phyloP scores from a whole-genome alignment of 2,329 filamentous ascomycete genomes.

The Aspergillus tanneri region DNA sequence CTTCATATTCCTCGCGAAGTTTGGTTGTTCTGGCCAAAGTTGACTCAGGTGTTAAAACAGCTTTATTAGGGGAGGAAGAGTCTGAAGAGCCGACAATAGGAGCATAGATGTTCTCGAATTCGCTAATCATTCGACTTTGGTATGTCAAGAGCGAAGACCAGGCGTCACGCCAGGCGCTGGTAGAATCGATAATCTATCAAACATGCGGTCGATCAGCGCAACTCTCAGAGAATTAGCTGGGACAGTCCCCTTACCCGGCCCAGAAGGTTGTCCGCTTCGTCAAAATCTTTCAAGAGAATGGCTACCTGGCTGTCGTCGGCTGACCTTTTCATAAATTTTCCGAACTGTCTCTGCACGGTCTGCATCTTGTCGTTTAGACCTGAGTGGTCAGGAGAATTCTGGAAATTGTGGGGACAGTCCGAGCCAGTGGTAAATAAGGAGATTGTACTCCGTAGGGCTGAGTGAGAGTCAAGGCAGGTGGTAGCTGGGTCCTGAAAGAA shows the following conservation, averaged over 20 bases:
- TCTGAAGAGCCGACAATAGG: slow-evolving; percentile 68
- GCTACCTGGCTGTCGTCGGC: slow-evolving; percentile 76
- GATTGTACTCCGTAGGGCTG: no score
- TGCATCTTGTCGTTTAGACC: slow-evolving; percentile 33
- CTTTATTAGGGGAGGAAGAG: slow-evolving; percentile 55
- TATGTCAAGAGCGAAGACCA: slow-evolving; percentile 71
- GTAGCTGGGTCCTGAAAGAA: no score
- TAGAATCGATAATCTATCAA: slow-evolving; percentile 69
- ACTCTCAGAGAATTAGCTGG: not conserved
- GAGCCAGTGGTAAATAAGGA: slow-evolving; percentile 1
- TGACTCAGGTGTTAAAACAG: slow-evolving; percentile 60
- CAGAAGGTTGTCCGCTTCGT: slow-evolving; percentile 73
- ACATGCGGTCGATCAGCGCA: slow-evolving; percentile 10
- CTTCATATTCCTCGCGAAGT: slow-evolving; percentile 66
- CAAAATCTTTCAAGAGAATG: slow-evolving; percentile 73
- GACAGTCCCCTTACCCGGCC: slow-evolving; percentile 56
- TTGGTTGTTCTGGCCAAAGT: slow-evolving; percentile 64
- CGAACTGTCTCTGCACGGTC: slow-evolving; percentile 69
- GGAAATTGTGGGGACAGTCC: slow-evolving; percentile 1
- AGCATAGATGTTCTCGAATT: slow-evolving; percentile 72
- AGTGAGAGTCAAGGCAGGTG: not conserved
- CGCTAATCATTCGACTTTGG: slow-evolving; percentile 65
- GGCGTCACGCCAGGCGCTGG: slow-evolving; percentile 73
- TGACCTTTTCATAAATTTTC: slow-evolving; percentile 67
- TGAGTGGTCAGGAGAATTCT: no score